Evolutionary conservation across 2,329 filamentous ascomycete species (phyloP), one percentile per base, ranked within the genome.

Genomic region (Coniochaeta sp.): DNA sequence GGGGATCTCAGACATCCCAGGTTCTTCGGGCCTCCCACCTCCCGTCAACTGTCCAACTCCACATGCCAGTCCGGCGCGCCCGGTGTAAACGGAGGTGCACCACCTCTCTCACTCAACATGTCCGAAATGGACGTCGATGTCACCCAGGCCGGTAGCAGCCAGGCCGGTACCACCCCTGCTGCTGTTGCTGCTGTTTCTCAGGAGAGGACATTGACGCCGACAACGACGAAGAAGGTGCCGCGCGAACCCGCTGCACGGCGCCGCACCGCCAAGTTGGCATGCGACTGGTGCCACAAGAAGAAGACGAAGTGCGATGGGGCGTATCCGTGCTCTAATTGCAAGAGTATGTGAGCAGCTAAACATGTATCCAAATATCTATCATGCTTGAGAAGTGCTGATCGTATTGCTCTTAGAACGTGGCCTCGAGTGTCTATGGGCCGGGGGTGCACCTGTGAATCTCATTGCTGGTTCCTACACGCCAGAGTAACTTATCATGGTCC

Each of bases 261-360:
- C 45, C 28, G 45, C 16, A 47, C 26, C 26, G 27, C 45, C 27
- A 30, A n/a, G n/a, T 18, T 28, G 33, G 48, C 48, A 3, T 50
- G 48, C 24, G 48, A 50, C 32, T 22, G 27, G 13, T 50, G 48
- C 24, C 31, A 30, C 20, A 27, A 27, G 31, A 50, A 50, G 33
- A 50, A 50, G 26, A 50, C 10, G 18, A 50, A 30, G 28, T 50
- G 48, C 24, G 48, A 50, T 14, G 48, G 33, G 9, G n/a, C 26
- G n/a, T 40, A 30, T 13, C 48, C 48, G 5, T 50, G 48, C 14
- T 35, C 48, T 10, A 24, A 42, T 32, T 50, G 48, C 31, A 50
- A 38, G 32, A 42, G 48, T 47, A 20, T 14, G 30, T 47, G 14
- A 28, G 26, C 18, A 38, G 6, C 33, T 38, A 6, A 7, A n/a